Conservation (phyloP, 2,329 filamentous ascomycete genomes). For the Thielaviopsis populi region DNA sequence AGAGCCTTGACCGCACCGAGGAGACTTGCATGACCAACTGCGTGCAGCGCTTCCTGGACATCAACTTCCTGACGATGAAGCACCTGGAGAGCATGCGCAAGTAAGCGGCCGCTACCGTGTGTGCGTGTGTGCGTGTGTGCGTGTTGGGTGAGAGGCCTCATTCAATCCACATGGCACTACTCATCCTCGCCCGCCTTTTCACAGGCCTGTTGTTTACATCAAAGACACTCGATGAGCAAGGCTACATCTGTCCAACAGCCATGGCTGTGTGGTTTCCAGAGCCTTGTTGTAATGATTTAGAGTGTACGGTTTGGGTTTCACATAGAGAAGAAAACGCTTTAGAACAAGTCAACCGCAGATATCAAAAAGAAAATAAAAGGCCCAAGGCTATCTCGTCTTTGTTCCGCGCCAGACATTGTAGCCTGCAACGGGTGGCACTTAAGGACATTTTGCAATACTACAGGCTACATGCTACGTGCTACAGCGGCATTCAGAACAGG, state of each 20-base stretch:
- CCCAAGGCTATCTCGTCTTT: neutral
- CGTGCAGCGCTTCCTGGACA: constrained; percentile 84
- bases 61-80: constrained; percentile 70
- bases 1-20: constrained; percentile 61
- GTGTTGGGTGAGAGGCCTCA: neutral
- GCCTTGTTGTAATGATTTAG: neutral
- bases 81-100: constrained; percentile 53
- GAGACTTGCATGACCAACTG: constrained; percentile 81
- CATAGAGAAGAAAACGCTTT: neutral
- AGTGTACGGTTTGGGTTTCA: neutral
- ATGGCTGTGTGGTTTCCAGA: neutral
- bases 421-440: neutral
- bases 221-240: no score
- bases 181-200: no score
- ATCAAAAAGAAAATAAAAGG: no score
- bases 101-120: neutral
- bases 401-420: neutral
- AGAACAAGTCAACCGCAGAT: neutral
- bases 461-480: neutral
- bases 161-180: neutral
- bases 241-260: neutral
- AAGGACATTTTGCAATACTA: neutral
- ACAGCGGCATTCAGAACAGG: neutral
- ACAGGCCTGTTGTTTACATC: no score
- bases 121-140: no score